A percentile compares a stretch with the other conserved stretches of the same genome.
Conservation (phyloP, 169 alveolate species). For the Cryptosporidium meleagridis region DNA sequence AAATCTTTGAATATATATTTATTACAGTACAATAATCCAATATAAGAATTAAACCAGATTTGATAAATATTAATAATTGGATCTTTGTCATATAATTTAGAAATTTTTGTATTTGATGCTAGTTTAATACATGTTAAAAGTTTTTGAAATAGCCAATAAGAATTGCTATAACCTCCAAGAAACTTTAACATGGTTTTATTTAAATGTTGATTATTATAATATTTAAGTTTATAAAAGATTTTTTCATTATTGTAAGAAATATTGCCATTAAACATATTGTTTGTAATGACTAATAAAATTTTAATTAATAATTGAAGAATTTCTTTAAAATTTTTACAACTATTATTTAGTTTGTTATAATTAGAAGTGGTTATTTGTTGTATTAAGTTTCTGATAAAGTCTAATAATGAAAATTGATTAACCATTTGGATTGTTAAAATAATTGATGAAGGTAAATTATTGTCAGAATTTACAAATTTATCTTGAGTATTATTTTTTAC, state of each 20-base stretch:
- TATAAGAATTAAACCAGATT: conserved; percentile 20
- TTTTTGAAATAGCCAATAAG: conserved; percentile 25
- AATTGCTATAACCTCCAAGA: conserved; percentile 46
- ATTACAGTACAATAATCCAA: not conserved
- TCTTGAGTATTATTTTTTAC: not conserved
- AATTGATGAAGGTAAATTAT: not conserved
- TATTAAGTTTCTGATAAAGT: conserved; percentile 19
- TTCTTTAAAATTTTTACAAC: not conserved
- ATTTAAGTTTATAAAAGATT: not conserved
- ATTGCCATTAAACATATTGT: not conserved
- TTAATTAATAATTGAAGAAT: not conserved
- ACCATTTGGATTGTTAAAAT: conserved; percentile 8
- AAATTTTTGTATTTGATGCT: not conserved
- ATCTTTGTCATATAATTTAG: not conserved
- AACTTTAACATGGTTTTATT: conserved; percentile 26
- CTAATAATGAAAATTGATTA: conserved; percentile 38
- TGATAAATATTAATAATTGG: not conserved
- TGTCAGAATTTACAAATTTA: not conserved
- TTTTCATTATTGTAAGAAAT: not conserved
- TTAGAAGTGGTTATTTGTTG: not conserved
- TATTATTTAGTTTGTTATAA: not conserved
- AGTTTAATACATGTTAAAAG: conserved; percentile 6
- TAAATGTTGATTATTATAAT: not conserved
- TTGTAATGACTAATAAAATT: not conserved
- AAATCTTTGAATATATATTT: conserved; percentile 12